These are phyloP conservation scores for Xylaria sp. DNA, from an alignment of 2,329 filamentous ascomycete species.

Conservation along the genomic window DNA sequence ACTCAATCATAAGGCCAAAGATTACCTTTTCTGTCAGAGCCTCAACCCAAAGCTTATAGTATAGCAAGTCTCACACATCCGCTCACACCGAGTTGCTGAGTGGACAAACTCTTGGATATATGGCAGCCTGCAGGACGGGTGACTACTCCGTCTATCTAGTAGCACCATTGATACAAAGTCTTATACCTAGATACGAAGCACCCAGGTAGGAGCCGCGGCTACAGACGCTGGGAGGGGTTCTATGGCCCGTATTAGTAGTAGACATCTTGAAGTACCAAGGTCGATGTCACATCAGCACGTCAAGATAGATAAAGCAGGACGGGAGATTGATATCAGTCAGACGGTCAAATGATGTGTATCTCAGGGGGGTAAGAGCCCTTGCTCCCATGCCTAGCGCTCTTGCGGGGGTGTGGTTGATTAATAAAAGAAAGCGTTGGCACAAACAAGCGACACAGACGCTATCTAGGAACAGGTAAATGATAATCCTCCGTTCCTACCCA, in stretches of 20 bases:
- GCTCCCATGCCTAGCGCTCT: conserved; percentile 1
- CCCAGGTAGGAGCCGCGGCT: conserved; percentile 1
- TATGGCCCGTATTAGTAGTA: not conserved
- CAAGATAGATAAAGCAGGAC: not conserved
- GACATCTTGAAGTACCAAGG: not conserved
- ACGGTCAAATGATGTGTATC: conserved; percentile 11
- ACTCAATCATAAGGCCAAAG: not conserved
- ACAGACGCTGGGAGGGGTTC: not conserved
- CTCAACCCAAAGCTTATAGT: conserved; percentile 6
- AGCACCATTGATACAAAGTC: not conserved
- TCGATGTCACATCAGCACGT: not conserved
- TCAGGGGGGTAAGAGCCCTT: conserved; percentile 4
- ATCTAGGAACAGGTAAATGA: conserved; percentile 24
- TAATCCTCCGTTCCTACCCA: conserved; percentile 15
- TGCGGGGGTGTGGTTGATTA: conserved; percentile 6
- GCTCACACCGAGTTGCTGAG: not conserved
- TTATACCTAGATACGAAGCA: not conserved
- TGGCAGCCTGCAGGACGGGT: conserved; percentile 1
- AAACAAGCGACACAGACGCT: conserved; percentile 21
- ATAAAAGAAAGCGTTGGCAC: conserved; percentile 3
- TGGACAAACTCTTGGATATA: not conserved
- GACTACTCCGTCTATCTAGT: conserved; percentile 8
- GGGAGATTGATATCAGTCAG: not conserved
- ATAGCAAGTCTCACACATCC: conserved; percentile 2
- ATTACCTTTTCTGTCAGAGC: no score